Base-by-base conservation (phyloP, 306 rosid genomes). In the Comarum palustre region DNA sequence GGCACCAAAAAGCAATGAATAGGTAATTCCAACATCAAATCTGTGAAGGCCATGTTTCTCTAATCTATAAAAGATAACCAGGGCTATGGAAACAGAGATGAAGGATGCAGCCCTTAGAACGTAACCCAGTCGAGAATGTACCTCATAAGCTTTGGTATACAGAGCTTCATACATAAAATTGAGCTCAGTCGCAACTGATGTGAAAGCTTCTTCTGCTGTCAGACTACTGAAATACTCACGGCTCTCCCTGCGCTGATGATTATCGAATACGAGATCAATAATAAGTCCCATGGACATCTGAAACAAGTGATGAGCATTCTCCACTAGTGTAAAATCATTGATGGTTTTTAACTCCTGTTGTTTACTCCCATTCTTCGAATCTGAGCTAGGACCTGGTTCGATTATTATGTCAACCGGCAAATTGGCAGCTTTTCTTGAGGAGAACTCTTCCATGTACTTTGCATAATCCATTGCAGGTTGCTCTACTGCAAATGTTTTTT, bases 81-180 rank as follows among this genome's bases (percentile, higher is more conserved):
- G 47, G 39, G 85, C 84, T 14, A 45, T 60, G 0, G 45, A 47
- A 19, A 80, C 69, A 0, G 73, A 63, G 15, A 32, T 2, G 46
- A 69, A 17, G 6, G 85, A 80, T 27, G 71, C 3, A 20, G 54
- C 34, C 8, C 88, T 72, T 8, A 80, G 68, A 11, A 50, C 0
- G 22, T 3, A 46, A 0, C 88, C 85, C 1, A 0, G 0, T 27
- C 0, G 2, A 15, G 34, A 39, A 61, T 34, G 75, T 45, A 80
- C 70, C n/a, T 73, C 79, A 2, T 22, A 47, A 10, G 63, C 77
- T 78, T 87, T 84, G 10, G 87, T 87, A 46, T 66, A 82, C 39
- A 87, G 84, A 75, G 73, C 77, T 61, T 82, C 81, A 19, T 82
- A 87, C 0, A 84, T 54, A 80, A 82, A 84, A 72, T 84, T 84